phyloP scores from a whole-genome alignment of 352 stramenopile genomes.

The Globisporangium polare region DNA sequence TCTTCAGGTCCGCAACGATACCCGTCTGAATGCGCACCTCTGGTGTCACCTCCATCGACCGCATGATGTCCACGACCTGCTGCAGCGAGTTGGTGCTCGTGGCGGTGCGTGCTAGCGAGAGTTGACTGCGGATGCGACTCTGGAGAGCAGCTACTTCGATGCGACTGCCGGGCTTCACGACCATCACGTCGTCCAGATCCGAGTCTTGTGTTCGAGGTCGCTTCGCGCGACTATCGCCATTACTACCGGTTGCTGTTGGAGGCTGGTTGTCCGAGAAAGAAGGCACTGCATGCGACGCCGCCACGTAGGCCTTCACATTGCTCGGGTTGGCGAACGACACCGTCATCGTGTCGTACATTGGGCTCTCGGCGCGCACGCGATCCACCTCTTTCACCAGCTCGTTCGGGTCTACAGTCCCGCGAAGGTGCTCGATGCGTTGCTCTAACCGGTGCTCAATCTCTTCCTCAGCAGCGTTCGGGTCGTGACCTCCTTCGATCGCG shows the following conservation, averaged over 20 bases:
- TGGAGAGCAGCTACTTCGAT: conserved; percentile 68
- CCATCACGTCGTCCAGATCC: conserved; percentile 54
- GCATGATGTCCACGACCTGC: conserved; percentile 78
- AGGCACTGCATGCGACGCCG: conserved; percentile 47
- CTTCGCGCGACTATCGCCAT: conserved; percentile 30
- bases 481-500: conserved; percentile 56
- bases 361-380: conserved; percentile 57
- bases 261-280: conserved; percentile 37
- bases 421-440: conserved; percentile 69
- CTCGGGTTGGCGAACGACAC: conserved; percentile 54
- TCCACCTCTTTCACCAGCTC: conserved; percentile 81
- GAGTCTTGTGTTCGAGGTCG: conserved; percentile 56
- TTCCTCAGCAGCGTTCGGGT: conserved; percentile 59
- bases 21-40: conserved; percentile 73
- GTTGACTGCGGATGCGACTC: conserved; percentile 58
- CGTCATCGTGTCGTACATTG: conserved; percentile 62
- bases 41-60: conserved; percentile 62
- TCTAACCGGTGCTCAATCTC: conserved; percentile 78
- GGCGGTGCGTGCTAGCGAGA: conserved; percentile 49
- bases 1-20: conserved; percentile 71
- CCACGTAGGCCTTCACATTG: conserved; percentile 55
- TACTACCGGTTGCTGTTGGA: background rate
- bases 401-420: conserved; percentile 62
- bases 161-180: conserved; percentile 64
- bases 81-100: conserved; percentile 65